Conservation (phyloP, 495 filamentous ascomycete genomes). For the Xylaria flabelliformis region DNA sequence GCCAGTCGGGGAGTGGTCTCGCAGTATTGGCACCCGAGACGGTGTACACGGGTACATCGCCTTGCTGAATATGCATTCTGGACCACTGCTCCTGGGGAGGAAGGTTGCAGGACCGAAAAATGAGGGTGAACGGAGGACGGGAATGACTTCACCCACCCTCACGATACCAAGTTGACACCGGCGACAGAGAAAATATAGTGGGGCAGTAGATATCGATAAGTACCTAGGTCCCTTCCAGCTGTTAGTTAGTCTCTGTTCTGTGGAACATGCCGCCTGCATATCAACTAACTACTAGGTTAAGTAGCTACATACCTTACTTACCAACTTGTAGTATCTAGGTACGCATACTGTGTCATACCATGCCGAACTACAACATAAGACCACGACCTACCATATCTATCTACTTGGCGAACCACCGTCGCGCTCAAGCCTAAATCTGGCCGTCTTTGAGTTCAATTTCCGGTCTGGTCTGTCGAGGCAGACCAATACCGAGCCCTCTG, state of each 20-base stretch:
- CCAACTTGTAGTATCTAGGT: too few species aligned
- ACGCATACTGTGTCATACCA: not conserved
- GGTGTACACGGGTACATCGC: conserved; percentile 92
- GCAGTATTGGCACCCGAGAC: conserved; percentile 92
- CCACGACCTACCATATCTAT: conserved; percentile 5
- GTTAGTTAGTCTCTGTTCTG: not conserved
- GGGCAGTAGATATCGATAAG: conserved; percentile 25
- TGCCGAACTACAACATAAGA: conserved; percentile 9
- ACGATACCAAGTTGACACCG: not conserved
- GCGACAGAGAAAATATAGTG: conserved; percentile 28
- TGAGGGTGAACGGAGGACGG: not conserved
- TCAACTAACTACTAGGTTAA: too few species aligned
- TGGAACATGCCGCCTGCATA: not conserved
- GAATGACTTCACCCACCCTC: not conserved
- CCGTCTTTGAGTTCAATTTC: not conserved
- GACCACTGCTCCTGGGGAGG: not conserved
- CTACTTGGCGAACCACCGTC: not conserved
- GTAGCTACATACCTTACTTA: too few species aligned
- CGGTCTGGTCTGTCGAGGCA: not conserved
- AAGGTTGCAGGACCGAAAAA: not conserved
- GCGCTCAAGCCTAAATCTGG: conserved; percentile 4
- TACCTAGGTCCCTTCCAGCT: not conserved
- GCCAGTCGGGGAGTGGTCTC: conserved; percentile 92
- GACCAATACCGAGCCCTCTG: not conserved
- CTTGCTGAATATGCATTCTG: conserved; percentile 53